Conservation (phyloP, 2,329 filamentous ascomycete genomes). For the Sporothrix luriei region DNA sequence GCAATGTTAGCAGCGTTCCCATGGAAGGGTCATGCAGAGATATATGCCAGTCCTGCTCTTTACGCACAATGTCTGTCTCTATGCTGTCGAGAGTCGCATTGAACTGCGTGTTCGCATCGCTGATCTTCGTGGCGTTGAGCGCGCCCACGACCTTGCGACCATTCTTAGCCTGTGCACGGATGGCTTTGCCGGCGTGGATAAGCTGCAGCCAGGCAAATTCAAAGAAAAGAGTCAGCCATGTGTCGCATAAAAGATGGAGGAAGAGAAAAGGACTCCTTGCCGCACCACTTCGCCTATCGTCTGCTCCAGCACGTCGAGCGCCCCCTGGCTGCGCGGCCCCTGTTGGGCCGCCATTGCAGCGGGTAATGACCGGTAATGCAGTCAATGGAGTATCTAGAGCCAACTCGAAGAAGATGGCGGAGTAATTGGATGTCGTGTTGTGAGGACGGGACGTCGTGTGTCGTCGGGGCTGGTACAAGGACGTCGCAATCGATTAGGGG, state of each 20-base stretch:
- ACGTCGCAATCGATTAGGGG: not conserved
- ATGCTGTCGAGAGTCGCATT: slow-evolving; percentile 59
- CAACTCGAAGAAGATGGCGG: not conserved
- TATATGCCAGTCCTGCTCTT: fast-evolving
- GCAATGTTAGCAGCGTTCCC: not conserved
- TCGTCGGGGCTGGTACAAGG: slow-evolving; percentile 3
- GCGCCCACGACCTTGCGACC: slow-evolving; percentile 46
- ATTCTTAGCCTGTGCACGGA: slow-evolving; percentile 54
- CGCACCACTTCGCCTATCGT: slow-evolving; percentile 60
- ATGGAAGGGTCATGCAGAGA: not conserved
- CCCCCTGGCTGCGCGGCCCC: slow-evolving; percentile 37
- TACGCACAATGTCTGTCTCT: slow-evolving; percentile 59
- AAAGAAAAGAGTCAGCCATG: not conserved
- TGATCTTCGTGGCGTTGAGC: slow-evolving; percentile 48
- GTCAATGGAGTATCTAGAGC: not conserved
- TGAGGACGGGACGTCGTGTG: not conserved
- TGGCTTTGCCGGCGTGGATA: slow-evolving; percentile 61
- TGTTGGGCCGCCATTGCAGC: slow-evolving; percentile 28
- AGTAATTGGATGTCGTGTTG: not conserved
- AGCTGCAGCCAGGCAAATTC: slow-evolving; percentile 47
- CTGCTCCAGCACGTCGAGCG: slow-evolving; percentile 54
- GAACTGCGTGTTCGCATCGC: slow-evolving; percentile 53
- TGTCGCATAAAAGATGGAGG: not conserved
- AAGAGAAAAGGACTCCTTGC: slow-evolving; percentile 22
- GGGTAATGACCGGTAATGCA: slow-evolving; percentile 9